These are phyloP conservation scores for Podila epicladia DNA, from an alignment of 192 early-diverging fungal genomes.

Conservation along the genomic window DNA sequence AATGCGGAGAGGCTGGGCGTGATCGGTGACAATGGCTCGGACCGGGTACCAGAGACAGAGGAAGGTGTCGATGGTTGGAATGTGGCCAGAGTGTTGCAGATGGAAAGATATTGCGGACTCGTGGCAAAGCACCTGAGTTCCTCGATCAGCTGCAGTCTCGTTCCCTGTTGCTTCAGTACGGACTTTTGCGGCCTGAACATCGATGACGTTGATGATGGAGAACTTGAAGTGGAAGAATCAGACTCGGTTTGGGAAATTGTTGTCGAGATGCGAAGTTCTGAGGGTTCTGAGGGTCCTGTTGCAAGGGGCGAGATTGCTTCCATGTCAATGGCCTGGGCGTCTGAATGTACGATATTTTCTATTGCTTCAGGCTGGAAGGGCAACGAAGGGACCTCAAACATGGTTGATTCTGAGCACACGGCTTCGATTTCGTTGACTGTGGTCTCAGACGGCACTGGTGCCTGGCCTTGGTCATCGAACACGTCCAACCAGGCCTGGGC, in stretches of 20 bases:
- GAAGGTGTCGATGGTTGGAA: neutral
- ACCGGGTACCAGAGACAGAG: neutral
- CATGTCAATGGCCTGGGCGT: neutral
- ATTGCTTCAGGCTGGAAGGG: neutral
- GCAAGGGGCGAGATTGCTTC: neutral
- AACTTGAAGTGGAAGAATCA: neutral
- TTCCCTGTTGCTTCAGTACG: constrained; percentile 27
- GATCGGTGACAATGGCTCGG: constrained; percentile 35
- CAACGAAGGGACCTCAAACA: neutral
- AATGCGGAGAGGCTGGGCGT: neutral
- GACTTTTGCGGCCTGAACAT: constrained; percentile 18
- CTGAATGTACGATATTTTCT: neutral
- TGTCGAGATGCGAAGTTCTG: neutral
- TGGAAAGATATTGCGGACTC: constrained; percentile 19
- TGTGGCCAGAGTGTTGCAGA: constrained; percentile 4
- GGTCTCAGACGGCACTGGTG: no score
- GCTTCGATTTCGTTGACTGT: no score
- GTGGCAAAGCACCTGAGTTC: constrained; percentile 31
- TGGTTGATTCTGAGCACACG: no score
- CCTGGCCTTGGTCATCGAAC: no score
- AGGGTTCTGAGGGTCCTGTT: neutral
- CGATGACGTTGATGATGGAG: neutral
- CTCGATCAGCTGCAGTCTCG: constrained; percentile 24
- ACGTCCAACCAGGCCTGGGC: neutral
- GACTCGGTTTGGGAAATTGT: neutral